These are phyloP conservation scores for Chalciporus pseudorubinellus DNA, from an alignment of 768 basidiomycete species.

Conservation along the genomic window DNA sequence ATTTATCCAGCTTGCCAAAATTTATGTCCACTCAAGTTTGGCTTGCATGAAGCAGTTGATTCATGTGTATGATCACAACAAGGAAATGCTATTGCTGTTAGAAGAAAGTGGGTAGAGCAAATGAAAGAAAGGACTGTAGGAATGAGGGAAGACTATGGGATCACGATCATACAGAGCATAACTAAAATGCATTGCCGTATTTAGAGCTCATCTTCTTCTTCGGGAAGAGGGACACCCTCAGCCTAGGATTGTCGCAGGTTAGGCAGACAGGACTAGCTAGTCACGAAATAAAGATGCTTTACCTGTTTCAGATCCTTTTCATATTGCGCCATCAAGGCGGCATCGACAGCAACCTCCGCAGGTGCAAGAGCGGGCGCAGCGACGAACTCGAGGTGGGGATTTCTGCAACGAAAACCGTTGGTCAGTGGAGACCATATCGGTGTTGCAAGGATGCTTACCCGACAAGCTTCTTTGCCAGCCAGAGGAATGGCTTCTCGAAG, in stretches of 20 bases:
- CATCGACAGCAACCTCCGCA: slow-evolving; percentile 87
- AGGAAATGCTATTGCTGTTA: slow-evolving; percentile 25
- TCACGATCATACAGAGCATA: slow-evolving; percentile 20
- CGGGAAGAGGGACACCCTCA: slow-evolving; percentile 90
- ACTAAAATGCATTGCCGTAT: slow-evolving; percentile 15
- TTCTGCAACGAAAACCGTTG: slow-evolving; percentile 45
- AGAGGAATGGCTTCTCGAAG: slow-evolving; percentile 99
- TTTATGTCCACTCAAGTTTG: slow-evolving; percentile 1
- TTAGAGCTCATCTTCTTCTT: slow-evolving; percentile 91
- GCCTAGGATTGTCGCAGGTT: slow-evolving; percentile 52
- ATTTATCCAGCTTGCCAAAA: slow-evolving; percentile 5
- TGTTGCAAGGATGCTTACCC: slow-evolving; percentile 55
- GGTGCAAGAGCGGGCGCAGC: slow-evolving; percentile 95
- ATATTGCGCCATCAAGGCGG: slow-evolving; percentile 75
- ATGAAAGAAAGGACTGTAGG: slow-evolving; percentile 17
- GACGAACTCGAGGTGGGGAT: slow-evolving; percentile 87
- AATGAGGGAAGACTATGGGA: slow-evolving; percentile 20
- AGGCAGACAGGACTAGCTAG: slow-evolving; percentile 1
- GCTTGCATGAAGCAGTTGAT: slow-evolving; percentile 10
- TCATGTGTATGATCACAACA: slow-evolving; percentile 27
- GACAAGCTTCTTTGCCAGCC: slow-evolving; percentile 97
- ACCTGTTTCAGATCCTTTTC: slow-evolving; percentile 71
- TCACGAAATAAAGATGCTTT: slow-evolving; percentile 16
- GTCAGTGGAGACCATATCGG: background rate
- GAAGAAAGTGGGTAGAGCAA: slow-evolving; percentile 21